phyloP scores from a whole-genome alignment of 306 rosid genomes.

The Rosa lucieae region DNA sequence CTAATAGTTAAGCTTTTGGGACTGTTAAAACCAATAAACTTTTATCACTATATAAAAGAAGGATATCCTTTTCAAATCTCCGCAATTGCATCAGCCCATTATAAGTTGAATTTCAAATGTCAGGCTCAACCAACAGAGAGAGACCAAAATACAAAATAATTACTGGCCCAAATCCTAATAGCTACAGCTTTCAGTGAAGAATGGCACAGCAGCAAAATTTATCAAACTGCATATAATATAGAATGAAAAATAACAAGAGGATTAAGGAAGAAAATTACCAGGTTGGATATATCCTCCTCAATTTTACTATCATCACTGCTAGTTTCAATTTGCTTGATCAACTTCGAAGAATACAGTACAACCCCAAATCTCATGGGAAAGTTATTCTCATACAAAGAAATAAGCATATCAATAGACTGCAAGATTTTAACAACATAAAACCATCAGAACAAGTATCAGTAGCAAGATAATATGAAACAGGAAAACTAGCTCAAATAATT shows the following conservation, averaged over 20 bases:
- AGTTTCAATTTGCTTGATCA: slow-evolving; percentile 52
- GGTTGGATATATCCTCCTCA: slow-evolving; percentile 69
- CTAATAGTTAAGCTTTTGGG: neutral
- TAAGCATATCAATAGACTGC: slow-evolving; percentile 82
- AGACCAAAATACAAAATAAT: neutral
- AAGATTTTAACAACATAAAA: slow-evolving; percentile 34
- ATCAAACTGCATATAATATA: neutral
- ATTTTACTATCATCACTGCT: slow-evolving; percentile 29
- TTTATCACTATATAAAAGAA: neutral
- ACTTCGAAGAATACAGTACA: slow-evolving; percentile 82
- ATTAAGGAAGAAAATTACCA: slow-evolving; percentile 46
- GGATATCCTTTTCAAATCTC: neutral
- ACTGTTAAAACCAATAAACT: neutral
- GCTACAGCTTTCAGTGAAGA: slow-evolving; percentile 6
- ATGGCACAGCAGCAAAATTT: neutral
- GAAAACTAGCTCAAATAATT: slow-evolving; percentile 11
- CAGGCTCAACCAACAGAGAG: neutral
- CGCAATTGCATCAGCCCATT: neutral
- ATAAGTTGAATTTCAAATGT: neutral
- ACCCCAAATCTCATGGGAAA: slow-evolving; percentile 90
- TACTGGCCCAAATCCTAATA: neutral
- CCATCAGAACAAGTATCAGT: slow-evolving; percentile 24
- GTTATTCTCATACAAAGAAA: slow-evolving; percentile 68
- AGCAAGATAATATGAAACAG: slow-evolving; percentile 23
- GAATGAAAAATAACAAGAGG: neutral